Evolutionary conservation across 208 protist genomes (phyloP).

Genomic region (Strigomonas oncopelti): DNA sequence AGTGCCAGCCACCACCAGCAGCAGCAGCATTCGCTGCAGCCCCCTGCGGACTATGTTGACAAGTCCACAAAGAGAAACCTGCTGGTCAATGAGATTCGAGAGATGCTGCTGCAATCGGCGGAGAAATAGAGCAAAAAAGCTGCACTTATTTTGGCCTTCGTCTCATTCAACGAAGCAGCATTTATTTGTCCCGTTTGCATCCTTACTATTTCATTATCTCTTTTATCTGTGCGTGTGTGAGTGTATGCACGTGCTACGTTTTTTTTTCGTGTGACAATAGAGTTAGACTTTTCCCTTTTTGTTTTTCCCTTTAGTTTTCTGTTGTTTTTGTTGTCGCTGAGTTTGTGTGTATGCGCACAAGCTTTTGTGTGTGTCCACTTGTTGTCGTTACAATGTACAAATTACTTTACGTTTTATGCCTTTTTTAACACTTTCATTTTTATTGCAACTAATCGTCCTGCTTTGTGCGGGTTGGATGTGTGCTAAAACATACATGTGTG

Average conservation of each 20-base stretch:
- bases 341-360: too few relatives aligned
- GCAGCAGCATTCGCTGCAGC: too few relatives aligned
- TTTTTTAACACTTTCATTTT: conserved; percentile 10
- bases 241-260: neutral
- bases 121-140: conserved; percentile 14
- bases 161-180: too few relatives aligned
- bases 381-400: too few relatives aligned
- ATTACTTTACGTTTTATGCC: too few relatives aligned
- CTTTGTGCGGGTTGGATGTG: too few relatives aligned
- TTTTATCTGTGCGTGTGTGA: conserved; percentile 3
- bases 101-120: conserved; percentile 46
- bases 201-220: conserved; percentile 8
- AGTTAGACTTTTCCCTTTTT: conserved; percentile 2
- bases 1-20: neutral
- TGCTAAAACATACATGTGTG: too few relatives aligned
- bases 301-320: conserved; percentile 1
- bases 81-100: conserved; percentile 80
- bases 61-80: conserved; percentile 59
- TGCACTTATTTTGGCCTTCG: neutral
- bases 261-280: neutral
- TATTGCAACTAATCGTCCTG: too few relatives aligned
- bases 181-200: too few relatives aligned
- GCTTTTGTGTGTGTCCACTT: too few relatives aligned
- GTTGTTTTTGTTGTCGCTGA: neutral
- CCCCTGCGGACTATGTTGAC: conserved; percentile 19